Evolutionary conservation across 2,329 filamentous ascomycete species (phyloP), one percentile per base, ranked within the genome.

Genomic region (Sodiomyces alkalinus): DNA sequence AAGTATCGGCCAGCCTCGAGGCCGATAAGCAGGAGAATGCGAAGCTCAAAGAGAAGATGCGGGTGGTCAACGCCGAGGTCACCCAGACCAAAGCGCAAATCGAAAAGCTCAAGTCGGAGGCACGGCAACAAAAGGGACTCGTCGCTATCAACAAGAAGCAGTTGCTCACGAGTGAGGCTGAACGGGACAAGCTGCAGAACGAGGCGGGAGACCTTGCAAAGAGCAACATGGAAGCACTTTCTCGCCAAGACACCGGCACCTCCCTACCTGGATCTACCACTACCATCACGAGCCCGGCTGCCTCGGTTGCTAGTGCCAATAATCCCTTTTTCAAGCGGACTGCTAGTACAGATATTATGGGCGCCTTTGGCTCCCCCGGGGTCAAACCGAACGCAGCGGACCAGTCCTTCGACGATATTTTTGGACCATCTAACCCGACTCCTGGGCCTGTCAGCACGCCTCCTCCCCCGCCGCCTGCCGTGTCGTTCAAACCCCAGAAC

Each of bases 91-190:
- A 85, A 51, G 85, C 86, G 18, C 77, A 87, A 40, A 73, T 98
- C 29, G 90, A 98, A 50, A 96, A 94, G 60, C 66, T 92, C 42
- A 85, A 80, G 49, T 82, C 79, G 9, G 85, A 94, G 42, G 85
- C 85, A 16, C 75, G 90, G 22, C 90, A 96, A 51, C 86, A 96
- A 47, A 96, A 92, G 58, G 90, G 90, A 12, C 64, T 96, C 39
- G 87, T 92, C 17, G 86, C 90, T 23, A 98, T 98, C 57, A 94
- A 94, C 58, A 96, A 92, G 64, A 98, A 98, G 59, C 90, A 98
- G 55, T 62, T 96, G 34, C 72, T 78, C 19, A 94, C 86, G 1
- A 82, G 79, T 32, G 90, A 98, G 52, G 71, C 70, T 26, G 87
- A 96, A 50, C 72, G 81, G 18, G 87, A 96, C 35, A 87, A 82